Conservation (phyloP, 164 flowering plant genomes). For the Cinnamomum chago region DNA sequence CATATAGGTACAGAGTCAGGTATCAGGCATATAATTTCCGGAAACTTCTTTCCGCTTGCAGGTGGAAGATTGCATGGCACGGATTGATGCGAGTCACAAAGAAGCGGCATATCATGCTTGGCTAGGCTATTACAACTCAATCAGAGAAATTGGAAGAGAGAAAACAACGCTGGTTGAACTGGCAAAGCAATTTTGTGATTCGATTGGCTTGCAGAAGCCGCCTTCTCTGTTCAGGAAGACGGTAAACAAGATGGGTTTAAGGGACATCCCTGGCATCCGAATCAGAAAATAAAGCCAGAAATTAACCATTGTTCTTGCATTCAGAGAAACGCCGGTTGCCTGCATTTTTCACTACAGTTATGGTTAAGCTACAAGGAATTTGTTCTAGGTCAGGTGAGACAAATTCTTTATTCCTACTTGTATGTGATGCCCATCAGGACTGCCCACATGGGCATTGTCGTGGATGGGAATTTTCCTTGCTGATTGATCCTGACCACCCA, state of each 20-base stretch:
- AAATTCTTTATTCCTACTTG: too few relatives aligned
- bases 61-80: slow-evolving; percentile 61
- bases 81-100: slow-evolving; percentile 63
- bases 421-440: too few relatives aligned
- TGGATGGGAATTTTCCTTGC: too few relatives aligned
- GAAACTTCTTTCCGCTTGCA: slow-evolving; percentile 15
- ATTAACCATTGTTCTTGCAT: not conserved
- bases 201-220: slow-evolving; percentile 69
- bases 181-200: slow-evolving; percentile 57
- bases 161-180: slow-evolving; percentile 80
- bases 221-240: slow-evolving; percentile 82
- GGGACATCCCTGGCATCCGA: slow-evolving; percentile 74
- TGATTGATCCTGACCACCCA: too few relatives aligned
- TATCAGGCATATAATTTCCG: not conserved
- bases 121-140: slow-evolving; percentile 97
- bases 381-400: too few relatives aligned
- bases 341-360: not conserved
- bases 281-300: slow-evolving; percentile 38
- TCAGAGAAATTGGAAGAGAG: slow-evolving; percentile 78
- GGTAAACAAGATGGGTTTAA: slow-evolving; percentile 89
- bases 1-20: not conserved
- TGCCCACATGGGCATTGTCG: too few relatives aligned
- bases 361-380: too few relatives aligned
- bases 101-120: slow-evolving; percentile 98
- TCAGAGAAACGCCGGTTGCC: not conserved